These are phyloP conservation scores for Xylaria cubensis DNA, from an alignment of 495 filamentous ascomycete species.

Conservation along the genomic window DNA sequence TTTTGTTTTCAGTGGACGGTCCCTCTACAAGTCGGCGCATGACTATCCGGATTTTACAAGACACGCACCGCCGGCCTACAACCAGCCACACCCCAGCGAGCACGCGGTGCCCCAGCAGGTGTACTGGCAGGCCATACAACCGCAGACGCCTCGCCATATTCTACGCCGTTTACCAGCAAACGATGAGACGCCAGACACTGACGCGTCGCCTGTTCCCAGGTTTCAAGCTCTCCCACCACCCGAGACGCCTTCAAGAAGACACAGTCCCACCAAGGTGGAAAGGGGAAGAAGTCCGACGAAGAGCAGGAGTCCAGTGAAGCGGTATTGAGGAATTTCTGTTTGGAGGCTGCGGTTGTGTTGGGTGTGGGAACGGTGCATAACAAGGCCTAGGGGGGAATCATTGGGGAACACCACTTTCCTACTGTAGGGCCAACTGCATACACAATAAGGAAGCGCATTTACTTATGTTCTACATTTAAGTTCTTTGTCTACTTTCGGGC, in stretches of 20 bases:
- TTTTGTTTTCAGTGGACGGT: constrained; percentile 55
- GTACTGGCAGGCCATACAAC: constrained; percentile 51
- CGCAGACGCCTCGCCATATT: constrained; percentile 49
- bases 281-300: constrained; percentile 51
- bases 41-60: constrained; percentile 36
- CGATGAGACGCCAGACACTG: constrained; percentile 51
- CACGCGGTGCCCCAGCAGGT: constrained; percentile 45
- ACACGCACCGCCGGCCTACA: constrained; percentile 33
- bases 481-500: background rate
- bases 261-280: constrained; percentile 55
- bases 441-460: constrained; percentile 2
- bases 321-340: constrained; percentile 31
- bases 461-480: background rate
- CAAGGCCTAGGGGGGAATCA: constrained; percentile 1
- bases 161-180: constrained; percentile 39
- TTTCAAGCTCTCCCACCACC: constrained; percentile 45
- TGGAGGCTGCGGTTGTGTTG: background rate
- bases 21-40: constrained; percentile 38
- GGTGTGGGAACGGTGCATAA: background rate
- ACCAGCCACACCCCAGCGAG: constrained; percentile 26
- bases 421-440: background rate
- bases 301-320: constrained; percentile 47
- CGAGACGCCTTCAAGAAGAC: constrained; percentile 47
- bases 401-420: background rate
- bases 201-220: constrained; percentile 42